Evolutionary conservation across 192 early-diverging fungal genomes (phyloP), one percentile per base, ranked within the genome.

Genomic region (Gaertneriomyces sp.): DNA sequence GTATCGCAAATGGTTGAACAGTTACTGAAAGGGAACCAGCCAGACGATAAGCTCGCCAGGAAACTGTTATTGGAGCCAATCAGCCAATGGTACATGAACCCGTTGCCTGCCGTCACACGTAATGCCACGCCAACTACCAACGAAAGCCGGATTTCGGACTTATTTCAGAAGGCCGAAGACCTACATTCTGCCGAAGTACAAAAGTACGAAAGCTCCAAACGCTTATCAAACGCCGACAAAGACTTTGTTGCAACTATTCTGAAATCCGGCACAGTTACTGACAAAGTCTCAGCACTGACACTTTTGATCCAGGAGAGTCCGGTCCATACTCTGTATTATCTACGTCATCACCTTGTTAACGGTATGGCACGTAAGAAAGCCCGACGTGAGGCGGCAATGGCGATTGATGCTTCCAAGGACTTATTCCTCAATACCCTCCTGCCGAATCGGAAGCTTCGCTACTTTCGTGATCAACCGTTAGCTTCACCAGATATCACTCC

Each of bases 301-400:
- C 80, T 99, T 53, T 74, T 98, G 20, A 81, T 96, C 41, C 93
- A 95, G 68, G 92, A 93, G 68, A 93, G 92, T 6, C 94, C 96
- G 4, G 53, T 96, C 14, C 96, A 99, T 71, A 83, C 87, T 9
- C 75, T 98, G 40, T 77, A 82, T 5, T 87, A 87, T 53, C 74
- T 98, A 17, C 85, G 92, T 74, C 72, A 81, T 44, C 73, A 84
- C 42, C 73, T 84, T 43, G 61, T 84, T 16, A 44, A 76, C 39
- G 77, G 77, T 17, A 93, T 96, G 91, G 89, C 89, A 9, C 78
- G 84, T 47, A 96, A 96, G 81, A 95, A 95, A 81, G 86, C 89
- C 62, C 80, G 94, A 47, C 85, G 93, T 51, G 93, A 95, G 69
- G 85, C 91, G 4, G 69, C 92, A 54, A 77, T 93, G 76, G 91